Evolutionary conservation across 2,329 filamentous ascomycete species (phyloP).

Genomic region (Clonostachys byssicola): DNA sequence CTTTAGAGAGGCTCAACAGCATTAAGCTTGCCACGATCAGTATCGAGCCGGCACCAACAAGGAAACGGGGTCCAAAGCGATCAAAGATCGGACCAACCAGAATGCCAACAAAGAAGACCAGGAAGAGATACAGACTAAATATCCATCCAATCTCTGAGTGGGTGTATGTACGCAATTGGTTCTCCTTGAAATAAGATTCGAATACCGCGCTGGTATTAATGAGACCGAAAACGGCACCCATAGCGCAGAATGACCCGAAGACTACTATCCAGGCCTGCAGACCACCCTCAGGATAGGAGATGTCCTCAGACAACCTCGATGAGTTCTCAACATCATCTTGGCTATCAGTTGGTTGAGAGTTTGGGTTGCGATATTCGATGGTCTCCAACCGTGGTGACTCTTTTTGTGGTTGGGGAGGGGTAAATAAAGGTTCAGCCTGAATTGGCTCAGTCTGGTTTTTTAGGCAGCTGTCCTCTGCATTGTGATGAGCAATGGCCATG

Average conservation of each 20-base stretch:
- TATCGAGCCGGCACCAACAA: constrained; percentile 63
- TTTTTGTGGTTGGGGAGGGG: neutral
- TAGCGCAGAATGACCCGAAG: constrained; percentile 63
- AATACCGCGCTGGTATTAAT: constrained; percentile 57
- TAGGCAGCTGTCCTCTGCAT: constrained; percentile 20
- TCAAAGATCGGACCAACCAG: constrained; percentile 83
- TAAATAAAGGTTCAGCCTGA: neutral
- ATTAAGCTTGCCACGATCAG: constrained; percentile 59
- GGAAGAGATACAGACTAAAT: constrained; percentile 75
- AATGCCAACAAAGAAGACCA: constrained; percentile 78
- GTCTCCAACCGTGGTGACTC: neutral
- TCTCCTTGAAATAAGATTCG: constrained; percentile 68
- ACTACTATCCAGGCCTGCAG: constrained; percentile 66
- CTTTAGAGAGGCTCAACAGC: constrained; percentile 62
- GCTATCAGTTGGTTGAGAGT: neutral
- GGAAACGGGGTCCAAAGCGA: constrained; percentile 61
- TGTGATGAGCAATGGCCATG: constrained; percentile 1
- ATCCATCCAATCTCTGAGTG: constrained; percentile 79
- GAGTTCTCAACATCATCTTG: neutral
- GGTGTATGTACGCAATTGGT: constrained; percentile 67
- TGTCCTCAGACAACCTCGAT: neutral
- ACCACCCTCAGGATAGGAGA: constrained; percentile 64
- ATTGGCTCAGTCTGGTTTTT: constrained; percentile 12
- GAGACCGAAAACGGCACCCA: constrained; percentile 61
- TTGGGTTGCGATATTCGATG: neutral